Conservation (phyloP, 345 rosid genomes). For the Lumnitzera littorea region DNA sequence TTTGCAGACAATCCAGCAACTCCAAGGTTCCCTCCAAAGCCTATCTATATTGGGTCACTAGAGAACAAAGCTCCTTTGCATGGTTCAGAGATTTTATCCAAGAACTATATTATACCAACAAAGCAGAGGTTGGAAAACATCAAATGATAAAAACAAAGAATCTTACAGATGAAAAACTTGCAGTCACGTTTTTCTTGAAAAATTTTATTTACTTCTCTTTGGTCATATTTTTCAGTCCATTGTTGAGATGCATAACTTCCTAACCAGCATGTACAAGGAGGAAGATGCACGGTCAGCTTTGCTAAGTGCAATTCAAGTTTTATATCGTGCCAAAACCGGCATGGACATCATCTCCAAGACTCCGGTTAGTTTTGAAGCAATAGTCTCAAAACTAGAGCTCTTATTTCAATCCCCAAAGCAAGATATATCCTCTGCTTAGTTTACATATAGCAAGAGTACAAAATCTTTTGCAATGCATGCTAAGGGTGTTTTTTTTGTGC, state of each 20-base stretch:
- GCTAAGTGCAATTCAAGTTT: slow-evolving; percentile 30
- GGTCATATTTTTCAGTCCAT: slow-evolving; percentile 13
- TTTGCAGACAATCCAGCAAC: slow-evolving; percentile 6
- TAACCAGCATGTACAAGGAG: slow-evolving; percentile 33
- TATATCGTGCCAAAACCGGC: slow-evolving; percentile 27
- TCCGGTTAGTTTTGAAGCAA: slow-evolving; percentile 20
- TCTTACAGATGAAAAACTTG: too few species aligned
- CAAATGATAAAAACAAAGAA: too few species aligned
- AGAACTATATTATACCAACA: slow-evolving; percentile 10
- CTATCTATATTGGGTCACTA: slow-evolving; percentile 55
- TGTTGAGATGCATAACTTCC: slow-evolving; percentile 39
- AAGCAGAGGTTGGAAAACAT: too few species aligned
- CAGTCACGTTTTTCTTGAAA: neutral
- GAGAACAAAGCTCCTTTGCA: slow-evolving; percentile 52
- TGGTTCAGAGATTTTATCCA: slow-evolving; percentile 42
- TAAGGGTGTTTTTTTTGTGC: too few species aligned
- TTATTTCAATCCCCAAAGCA: too few species aligned
- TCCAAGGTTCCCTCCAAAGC: slow-evolving; percentile 34
- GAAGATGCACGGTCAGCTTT: slow-evolving; percentile 43
- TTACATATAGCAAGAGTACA: too few species aligned
- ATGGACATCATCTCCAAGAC: slow-evolving; percentile 36
- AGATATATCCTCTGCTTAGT: too few species aligned
- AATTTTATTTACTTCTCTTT: too few species aligned
- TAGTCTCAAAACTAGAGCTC: neutral
- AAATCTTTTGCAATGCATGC: too few species aligned